Base-by-base conservation (phyloP, 306 rosid genomes). In the Corylus avellana region DNA sequence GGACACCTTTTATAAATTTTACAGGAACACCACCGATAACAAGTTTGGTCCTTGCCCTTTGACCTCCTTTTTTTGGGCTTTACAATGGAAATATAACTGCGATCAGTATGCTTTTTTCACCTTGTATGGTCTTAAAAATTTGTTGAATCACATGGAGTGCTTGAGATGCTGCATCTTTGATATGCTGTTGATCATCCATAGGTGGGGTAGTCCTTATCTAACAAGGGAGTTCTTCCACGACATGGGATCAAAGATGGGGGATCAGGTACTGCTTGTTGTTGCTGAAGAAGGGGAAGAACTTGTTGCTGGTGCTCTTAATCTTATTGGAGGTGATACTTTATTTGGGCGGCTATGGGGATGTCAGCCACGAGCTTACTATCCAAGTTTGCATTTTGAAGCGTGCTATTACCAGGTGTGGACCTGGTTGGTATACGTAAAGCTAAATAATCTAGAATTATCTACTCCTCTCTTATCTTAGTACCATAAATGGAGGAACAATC, bases 301-400 rank as follows among this genome's bases (percentile, higher is more conserved):
- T 57, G 92, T 92, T 85, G 98, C 97, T 1, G 97, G 98, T 81
- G 98, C 97, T 78, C 93, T 94, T 71, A 94, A 94, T 86, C 93
- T 94, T 68, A 87, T 94, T 2, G 98, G 98, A 77, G 98, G 98
- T 76, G 98, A 94, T 86, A 86, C 97, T 16, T 80, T 94, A 88
- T 94, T 66, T 77, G 98, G 98, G 76, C 97, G 97, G 70, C 88
- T 94, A 59, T 94, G 97, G 98, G 98, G 98, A 25, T 91, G 98
- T 79, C 89, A 72, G 32, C 91, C 94, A n/a, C 81, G 63, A 62
- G 76, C 86, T 69, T 88, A 91, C 85, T 94, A 90, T 79, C 98
- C 97, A 68, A 84, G 96, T 83, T 80, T 92, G 84, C 98, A 94
- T 87, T 94, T 94, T 86, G 98, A 94, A 89, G 94, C 98, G 63